Percentiles rank a stretch among this genome's conserved stretches.
phyloP scores from a whole-genome alignment of 2,329 filamentous ascomycete species.

The Tricladium varicosporioides region DNA sequence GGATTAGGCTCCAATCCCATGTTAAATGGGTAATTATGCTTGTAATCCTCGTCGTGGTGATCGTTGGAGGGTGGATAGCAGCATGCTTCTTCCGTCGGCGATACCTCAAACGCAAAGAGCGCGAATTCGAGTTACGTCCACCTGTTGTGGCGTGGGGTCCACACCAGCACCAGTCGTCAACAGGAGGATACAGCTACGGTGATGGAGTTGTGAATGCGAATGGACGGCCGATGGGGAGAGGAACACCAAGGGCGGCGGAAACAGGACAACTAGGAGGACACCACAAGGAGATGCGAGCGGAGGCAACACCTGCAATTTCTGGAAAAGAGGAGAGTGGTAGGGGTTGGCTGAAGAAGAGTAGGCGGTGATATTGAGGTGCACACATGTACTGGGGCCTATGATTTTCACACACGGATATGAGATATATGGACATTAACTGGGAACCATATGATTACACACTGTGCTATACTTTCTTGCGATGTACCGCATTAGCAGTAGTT shows the following conservation, averaged over 20 bases:
- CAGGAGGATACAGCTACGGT: conserved; percentile 25
- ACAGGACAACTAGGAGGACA: not conserved
- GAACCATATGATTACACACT: no score
- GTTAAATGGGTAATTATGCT: conserved; percentile 83
- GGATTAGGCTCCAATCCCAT: conserved; percentile 62
- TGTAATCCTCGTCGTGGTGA: conserved; percentile 68
- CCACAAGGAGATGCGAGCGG: conserved; percentile 4
- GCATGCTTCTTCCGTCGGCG: conserved; percentile 71
- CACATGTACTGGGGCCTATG: no score
- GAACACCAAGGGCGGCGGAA: conserved; percentile 3
- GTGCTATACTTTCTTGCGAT: no score
- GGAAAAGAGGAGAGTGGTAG: no score
- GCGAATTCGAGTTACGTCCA: conserved; percentile 37
- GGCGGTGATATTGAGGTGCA: no score
- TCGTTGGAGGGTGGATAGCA: conserved; percentile 63
- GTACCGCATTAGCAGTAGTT: no score
- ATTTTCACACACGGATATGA: no score
- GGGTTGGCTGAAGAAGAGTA: no score
- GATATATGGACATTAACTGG: no score
- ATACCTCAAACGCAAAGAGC: conserved; percentile 68
- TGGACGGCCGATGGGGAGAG: not conserved
- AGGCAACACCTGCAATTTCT: not conserved
- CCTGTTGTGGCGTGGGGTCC: conserved; percentile 36
- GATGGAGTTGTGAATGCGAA: conserved; percentile 16
- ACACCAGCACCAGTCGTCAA: conserved; percentile 35